These are phyloP conservation scores for Tulasnella sp. DNA, from an alignment of 768 basidiomycete species.

Conservation along the genomic window DNA sequence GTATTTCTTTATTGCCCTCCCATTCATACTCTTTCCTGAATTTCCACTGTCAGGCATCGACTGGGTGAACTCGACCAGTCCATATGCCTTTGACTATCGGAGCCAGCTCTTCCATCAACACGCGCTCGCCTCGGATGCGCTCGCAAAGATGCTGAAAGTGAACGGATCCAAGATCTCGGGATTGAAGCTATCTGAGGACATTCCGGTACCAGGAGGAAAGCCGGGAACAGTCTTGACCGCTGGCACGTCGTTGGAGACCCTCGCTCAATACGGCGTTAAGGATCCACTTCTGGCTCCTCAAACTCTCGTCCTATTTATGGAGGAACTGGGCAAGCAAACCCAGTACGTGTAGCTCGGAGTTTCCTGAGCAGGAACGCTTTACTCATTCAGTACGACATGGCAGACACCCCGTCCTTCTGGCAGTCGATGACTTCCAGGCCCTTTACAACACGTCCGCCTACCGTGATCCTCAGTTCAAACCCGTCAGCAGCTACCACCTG, in stretches of 20 bases:
- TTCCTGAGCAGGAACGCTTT: neutral
- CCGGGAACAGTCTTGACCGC: constrained; percentile 4
- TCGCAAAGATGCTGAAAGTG: constrained; percentile 26
- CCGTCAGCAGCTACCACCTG: constrained; percentile 65
- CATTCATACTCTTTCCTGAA: neutral
- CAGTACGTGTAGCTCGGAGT: constrained; percentile 34
- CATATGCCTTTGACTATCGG: constrained; percentile 61
- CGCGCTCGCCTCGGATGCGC: constrained; percentile 45
- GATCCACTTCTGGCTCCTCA: constrained; percentile 41
- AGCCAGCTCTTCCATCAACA: constrained; percentile 72
- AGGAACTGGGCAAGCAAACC: constrained; percentile 50
- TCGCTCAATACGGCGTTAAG: constrained; percentile 48
- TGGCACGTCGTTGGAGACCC: constrained; percentile 40
- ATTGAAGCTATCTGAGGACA: neutral
- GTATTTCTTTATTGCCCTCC: constrained; percentile 12
- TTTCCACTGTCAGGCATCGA: constrained; percentile 35
- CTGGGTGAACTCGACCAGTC: constrained; percentile 63
- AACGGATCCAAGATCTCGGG: constrained; percentile 1
- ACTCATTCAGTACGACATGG: neutral
- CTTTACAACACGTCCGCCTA: constrained; percentile 58
- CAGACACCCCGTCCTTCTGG: constrained; percentile 70
- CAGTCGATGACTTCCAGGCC: constrained; percentile 81
- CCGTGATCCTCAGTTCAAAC: constrained; percentile 56
- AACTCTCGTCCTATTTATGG: constrained; percentile 47
- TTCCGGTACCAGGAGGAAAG: constrained; percentile 9